Base-by-base conservation (phyloP, 2,329 filamentous ascomycete genomes). In the Volutella citrinella region DNA sequence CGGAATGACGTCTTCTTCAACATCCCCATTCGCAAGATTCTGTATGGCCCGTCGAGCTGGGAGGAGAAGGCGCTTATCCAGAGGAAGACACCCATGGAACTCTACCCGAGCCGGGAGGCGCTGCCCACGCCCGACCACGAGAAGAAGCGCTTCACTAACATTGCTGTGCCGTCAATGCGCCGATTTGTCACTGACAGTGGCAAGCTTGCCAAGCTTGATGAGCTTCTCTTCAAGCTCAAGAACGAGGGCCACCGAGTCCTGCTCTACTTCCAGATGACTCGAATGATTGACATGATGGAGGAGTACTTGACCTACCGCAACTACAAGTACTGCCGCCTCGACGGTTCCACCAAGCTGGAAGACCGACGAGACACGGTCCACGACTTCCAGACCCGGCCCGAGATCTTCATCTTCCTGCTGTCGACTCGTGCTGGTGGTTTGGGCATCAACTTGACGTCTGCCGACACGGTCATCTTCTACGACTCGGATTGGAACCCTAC, bases 211-310 rank as follows among this genome's bases (percentile, higher is more conserved):
- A 88, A 89, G 57, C 72, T 98, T 31, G 93, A 98, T 59, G 74
- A 87, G 47, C 72, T 98, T 13, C 75, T 98, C 11, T 86, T 86
- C 59, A 78, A 89, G 60, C 81, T 98, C 54, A 98, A 97, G 74
- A 84, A 88, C 43, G 87, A 85, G 44, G 86, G 86, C 21, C 93
- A 98, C 52, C 89, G 93, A 55, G 93, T 98, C 15, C 72, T 98
- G 34, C 72, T 98, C 14, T 98, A 98, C 74, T 98, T 98, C 86
- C 93, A 98, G 72, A 98, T 98, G 93, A 98, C 93, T 5, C 86
- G 87, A 57, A 98, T 98, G 93, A 97, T 98, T 57, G 91, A 98
- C 60, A 72, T 98, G 41, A 97, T 97, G 87, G 93, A 98, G 62
- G 93, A 98, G 65, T 98, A 97, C 53, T 73, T 98, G 39, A 97